Conservation (phyloP, 2,329 filamentous ascomycete species). For the Fusarium dimerum region DNA sequence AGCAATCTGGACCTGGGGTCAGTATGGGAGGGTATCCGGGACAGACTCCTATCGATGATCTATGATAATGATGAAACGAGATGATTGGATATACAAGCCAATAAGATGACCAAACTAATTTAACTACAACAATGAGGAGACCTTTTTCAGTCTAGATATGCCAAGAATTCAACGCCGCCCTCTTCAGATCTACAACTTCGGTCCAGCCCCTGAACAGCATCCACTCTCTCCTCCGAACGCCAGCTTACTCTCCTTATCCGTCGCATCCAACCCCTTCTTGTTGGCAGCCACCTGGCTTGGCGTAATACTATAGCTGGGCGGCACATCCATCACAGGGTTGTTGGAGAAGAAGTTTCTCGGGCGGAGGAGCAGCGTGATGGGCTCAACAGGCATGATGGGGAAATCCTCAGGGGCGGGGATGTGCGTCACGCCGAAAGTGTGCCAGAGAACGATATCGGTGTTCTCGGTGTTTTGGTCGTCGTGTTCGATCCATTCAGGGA, state of each 20-base stretch:
- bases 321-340: constrained; percentile 80
- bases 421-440: constrained; percentile 89
- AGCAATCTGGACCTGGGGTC: too few relatives aligned
- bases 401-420: constrained; percentile 90
- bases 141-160: background rate
- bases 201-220: constrained; percentile 4
- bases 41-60: too few relatives aligned
- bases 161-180: background rate
- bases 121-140: too few relatives aligned
- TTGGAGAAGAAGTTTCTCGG: constrained; percentile 81
- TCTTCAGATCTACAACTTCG: constrained; percentile 9
- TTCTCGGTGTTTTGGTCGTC: constrained; percentile 71
- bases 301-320: constrained; percentile 48
- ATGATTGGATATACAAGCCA: too few relatives aligned
- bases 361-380: constrained; percentile 76
- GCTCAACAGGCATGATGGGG: constrained; percentile 87
- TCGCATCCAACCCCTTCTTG: constrained; percentile 25
- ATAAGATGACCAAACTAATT: too few relatives aligned
- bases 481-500: constrained; percentile 77
- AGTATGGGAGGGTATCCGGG: too few relatives aligned
- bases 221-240: constrained; percentile 26
- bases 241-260: constrained; percentile 24
- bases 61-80: too few relatives aligned
- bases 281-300: constrained; percentile 32
- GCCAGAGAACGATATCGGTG: constrained; percentile 87